Base-by-base conservation (phyloP, 805 yeast genomes). In the Blastobotrys mokoenaii region DNA sequence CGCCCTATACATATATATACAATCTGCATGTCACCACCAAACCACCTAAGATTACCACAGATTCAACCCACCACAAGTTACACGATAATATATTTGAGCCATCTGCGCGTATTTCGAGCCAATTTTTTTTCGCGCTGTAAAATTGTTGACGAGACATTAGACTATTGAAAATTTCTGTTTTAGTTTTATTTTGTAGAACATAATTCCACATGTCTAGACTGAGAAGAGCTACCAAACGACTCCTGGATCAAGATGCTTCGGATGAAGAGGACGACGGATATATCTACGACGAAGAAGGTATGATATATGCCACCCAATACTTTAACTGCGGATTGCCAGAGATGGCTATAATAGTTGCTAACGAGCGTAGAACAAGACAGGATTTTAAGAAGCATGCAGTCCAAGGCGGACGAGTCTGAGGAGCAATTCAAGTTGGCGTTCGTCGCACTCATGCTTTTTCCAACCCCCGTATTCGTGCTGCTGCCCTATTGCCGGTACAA, bases 321-420 rank as follows among this genome's bases (percentile, higher is more conserved):
- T 27, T 35, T 22, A 22, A 14, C n/a, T n/a, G n/a, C n/a, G n/a
- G n/a, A n/a, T n/a, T n/a, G n/a, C n/a, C n/a, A n/a, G n/a, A n/a
- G n/a, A n/a, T n/a, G n/a, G n/a, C n/a, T n/a, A n/a, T n/a, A n/a
- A n/a, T n/a, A n/a, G n/a, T n/a, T n/a, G n/a, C n/a, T n/a, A n/a
- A n/a, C n/a, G n/a, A n/a, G n/a, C n/a, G 27, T 22, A 50, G 57
- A 56, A 41, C 68, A 64, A 50, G 60, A 62, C 44, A 51, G 52
- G 16, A 39, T 61, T 16, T 44, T 64, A 11, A 44, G 40, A 14
- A 47, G 47, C 14, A 51, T 64, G 46, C 46, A 53, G 34, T 40
- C 42, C 17, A 49, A 58, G 32, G 59, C 61, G 22, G 36, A 39
- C 4, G 45, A 46, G 15, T 61, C 56, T 44, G 48, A 53, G 29